Conservation (phyloP, 1,284 basidiomycete genomes). For the Leccinum pachyderme region DNA sequence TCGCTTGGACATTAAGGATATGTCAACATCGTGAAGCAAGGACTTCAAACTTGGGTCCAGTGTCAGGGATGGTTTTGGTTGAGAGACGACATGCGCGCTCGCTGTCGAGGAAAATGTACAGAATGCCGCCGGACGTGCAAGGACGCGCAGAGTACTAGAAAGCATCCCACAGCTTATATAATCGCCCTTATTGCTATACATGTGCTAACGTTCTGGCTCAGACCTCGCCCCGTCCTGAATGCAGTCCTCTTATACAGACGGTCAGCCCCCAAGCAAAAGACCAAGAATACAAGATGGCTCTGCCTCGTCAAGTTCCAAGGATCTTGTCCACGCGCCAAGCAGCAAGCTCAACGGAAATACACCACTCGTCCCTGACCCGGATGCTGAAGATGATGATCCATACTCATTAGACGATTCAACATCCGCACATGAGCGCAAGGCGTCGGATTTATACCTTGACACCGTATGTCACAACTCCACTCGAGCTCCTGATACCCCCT, state of each 20-base stretch:
- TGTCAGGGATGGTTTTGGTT: conserved; percentile 50
- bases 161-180: conserved; percentile 31
- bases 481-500: conserved; percentile 18
- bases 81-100: conserved; percentile 11
- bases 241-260: conserved; percentile 10
- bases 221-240: conserved; percentile 8
- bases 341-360: conserved; percentile 30
- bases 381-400: conserved; percentile 56
- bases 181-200: conserved; percentile 3
- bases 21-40: conserved; percentile 63
- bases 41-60: conserved; percentile 62
- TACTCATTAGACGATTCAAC: conserved; percentile 40
- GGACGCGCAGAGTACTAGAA: conserved; percentile 22
- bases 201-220: conserved; percentile 2
- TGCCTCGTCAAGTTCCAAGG: conserved; percentile 18
- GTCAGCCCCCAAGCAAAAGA: conserved; percentile 45
- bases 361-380: conserved; percentile 21
- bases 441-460: conserved; percentile 93
- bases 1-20: conserved; percentile 51
- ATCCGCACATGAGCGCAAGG: conserved; percentile 46
- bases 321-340: conserved; percentile 12
- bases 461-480: conserved; percentile 58
- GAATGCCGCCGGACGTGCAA: conserved; percentile 21
- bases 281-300: conserved; percentile 31
- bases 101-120: conserved; percentile 22